Conservation (phyloP, 2,329 filamentous ascomycete genomes). For the Epichloe elymi region DNA sequence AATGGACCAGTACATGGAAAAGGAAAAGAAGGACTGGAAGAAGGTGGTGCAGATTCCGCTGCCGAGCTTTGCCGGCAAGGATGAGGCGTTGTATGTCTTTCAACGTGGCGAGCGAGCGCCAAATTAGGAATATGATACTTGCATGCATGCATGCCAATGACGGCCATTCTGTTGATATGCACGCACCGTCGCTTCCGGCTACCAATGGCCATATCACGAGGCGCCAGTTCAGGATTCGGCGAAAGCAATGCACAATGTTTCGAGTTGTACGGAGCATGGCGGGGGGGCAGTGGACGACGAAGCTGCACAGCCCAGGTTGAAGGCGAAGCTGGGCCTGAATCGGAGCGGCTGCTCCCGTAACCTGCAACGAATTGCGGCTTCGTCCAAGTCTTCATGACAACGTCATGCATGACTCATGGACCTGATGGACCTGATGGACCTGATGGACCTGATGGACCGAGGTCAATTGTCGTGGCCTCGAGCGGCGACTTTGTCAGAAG, state of each 20-base stretch:
- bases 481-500: too few species aligned
- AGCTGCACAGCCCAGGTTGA: not conserved
- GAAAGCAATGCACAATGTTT: not conserved
- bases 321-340: not conserved
- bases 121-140: not conserved
- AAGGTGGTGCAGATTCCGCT: slow-evolving; percentile 51
- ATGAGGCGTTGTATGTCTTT: slow-evolving; percentile 62
- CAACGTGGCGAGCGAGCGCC: slow-evolving; percentile 31
- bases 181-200: too few species aligned
- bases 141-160: not conserved
- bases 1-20: slow-evolving; percentile 53
- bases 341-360: not conserved
- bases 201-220: not conserved
- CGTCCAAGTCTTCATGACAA: too few species aligned
- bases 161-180: too few species aligned
- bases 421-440: too few species aligned
- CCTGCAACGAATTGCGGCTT: not conserved
- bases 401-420: too few species aligned
- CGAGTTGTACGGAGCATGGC: slow-evolving; percentile 5
- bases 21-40: slow-evolving; percentile 42
- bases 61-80: slow-evolving; percentile 64
- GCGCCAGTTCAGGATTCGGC: not conserved
- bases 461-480: too few species aligned
- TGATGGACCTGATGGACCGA: too few species aligned
- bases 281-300: too few species aligned